A percentile compares a stretch with the other conserved stretches of the same genome.
Conservation (phyloP, 257 asterid species). For the Striga asiatica region DNA sequence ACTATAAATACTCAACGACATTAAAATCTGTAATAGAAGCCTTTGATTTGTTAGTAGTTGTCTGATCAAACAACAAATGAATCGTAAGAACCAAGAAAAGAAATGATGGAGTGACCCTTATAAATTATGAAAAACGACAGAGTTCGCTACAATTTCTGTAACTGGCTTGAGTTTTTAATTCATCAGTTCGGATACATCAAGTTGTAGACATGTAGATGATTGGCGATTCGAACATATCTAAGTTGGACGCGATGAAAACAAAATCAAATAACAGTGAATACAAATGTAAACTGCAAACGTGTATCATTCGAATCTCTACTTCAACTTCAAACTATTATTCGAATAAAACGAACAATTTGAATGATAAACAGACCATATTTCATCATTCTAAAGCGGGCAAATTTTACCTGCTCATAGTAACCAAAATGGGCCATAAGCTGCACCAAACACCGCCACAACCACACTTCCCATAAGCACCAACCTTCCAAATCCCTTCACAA, state of each 20-base stretch:
- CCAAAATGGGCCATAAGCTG: slow-evolving; percentile 73
- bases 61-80: background rate
- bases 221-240: too few species aligned
- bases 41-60: background rate
- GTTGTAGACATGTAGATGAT: too few species aligned
- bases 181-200: too few species aligned
- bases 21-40: background rate
- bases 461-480: slow-evolving; percentile 60
- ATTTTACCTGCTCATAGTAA: slow-evolving; percentile 66
- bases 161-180: too few species aligned
- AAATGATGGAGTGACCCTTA: too few species aligned
- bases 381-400: slow-evolving; percentile 11
- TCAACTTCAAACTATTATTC: background rate
- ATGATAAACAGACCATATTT: background rate
- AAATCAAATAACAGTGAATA: too few species aligned
- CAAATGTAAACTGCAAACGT: too few species aligned
- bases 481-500: slow-evolving; percentile 59
- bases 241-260: too few species aligned
- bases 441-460: slow-evolving; percentile 60
- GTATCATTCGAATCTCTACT: too few species aligned
- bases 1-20: background rate
- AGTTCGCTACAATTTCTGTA: too few species aligned
- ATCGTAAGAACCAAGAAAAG: too few species aligned
- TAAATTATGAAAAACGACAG: too few species aligned
- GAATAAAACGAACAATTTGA: background rate